Evolutionary conservation across 805 yeast genomes (phyloP), one percentile per base, ranked within the genome.

Genomic region (Saturnispora dispora): DNA sequence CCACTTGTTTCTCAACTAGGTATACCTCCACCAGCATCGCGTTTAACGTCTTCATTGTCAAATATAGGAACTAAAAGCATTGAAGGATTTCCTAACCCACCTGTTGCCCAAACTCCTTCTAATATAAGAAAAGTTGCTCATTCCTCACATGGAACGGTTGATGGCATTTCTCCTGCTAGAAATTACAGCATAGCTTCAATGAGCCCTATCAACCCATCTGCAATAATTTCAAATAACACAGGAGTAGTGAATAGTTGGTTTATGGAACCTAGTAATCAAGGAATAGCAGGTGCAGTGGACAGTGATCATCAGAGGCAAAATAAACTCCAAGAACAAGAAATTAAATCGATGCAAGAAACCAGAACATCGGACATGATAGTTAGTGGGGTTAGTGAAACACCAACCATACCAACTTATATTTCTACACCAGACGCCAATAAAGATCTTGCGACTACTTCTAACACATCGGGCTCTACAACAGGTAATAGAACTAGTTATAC

Each of bases 31-130:
- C 47, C 47, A 7, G 47, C 51, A 5, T 15, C 54, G 20, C 42
- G 56, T 18, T 42, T 55, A 23, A 28, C 55, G 11, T 52, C 57
- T 1, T 50, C 58, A 13, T 45, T 51, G 18, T 52, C 40, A 11
- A 45, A 48, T 25, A 48, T 25, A 7, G 43, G 27, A 15, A 13
- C 44, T 15, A 40, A 40, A 23, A 40, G n/a, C 22, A 41, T 18
- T 18, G 41, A 30, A 41, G 47, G n/a, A 13, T 42, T n/a, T 13
- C 43, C 13, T 46, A 40, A 22, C 28, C 50, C 11, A 37, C 30
- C 44, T 10, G 18, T 22, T 23, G 44, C 15, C 25, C 44, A 40
- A 40, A 40, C 30, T 11, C 44, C 44, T 13, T 23, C 30, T 11
- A 23, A 23, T 10, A 13, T 23, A 1, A 40, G 30, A n/a, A 40